phyloP scores from a whole-genome alignment of 1,139 yeast species.

The Yamadazyma dushanensis region DNA sequence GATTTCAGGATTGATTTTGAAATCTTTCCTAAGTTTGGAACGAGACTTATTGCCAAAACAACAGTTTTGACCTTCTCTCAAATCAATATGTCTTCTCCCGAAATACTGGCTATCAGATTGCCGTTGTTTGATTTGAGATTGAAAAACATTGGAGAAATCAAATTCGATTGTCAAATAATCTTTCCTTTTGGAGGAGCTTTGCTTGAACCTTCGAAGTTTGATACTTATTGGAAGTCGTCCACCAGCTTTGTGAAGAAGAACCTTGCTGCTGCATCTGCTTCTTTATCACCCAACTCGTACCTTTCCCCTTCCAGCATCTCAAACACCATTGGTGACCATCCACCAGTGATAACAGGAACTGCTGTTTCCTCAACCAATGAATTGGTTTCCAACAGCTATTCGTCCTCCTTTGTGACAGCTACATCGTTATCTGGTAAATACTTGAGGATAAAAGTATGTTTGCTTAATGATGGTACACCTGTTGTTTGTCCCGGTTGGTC shows the following conservation, averaged over 20 bases:
- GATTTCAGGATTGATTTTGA: constrained; percentile 85
- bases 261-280: constrained; percentile 23
- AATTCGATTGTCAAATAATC: constrained; percentile 77
- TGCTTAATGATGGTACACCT: constrained; percentile 82
- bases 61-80: constrained; percentile 65
- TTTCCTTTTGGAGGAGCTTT: constrained; percentile 88
- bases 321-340: constrained; percentile 13
- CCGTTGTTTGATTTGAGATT: constrained; percentile 84
- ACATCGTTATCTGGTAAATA: constrained; percentile 87
- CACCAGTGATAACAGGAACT: constrained; percentile 12
- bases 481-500: constrained; percentile 76
- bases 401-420: constrained; percentile 82
- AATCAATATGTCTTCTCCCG: constrained; percentile 46
- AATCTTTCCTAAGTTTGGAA: constrained; percentile 91
- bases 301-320: constrained; percentile 18
- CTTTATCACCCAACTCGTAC: constrained; percentile 32
- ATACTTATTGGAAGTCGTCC: constrained; percentile 95
- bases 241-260: constrained; percentile 41
- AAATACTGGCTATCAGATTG: constrained; percentile 51
- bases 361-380: constrained; percentile 20
- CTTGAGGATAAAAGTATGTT: constrained; percentile 65
- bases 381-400: constrained; percentile 18
- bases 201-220: constrained; percentile 87
- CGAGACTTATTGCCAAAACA: constrained; percentile 85
- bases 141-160: constrained; percentile 78